Base-by-base conservation (phyloP, 108 stramenopile species). In the Aurantiochytrium sp. region DNA sequence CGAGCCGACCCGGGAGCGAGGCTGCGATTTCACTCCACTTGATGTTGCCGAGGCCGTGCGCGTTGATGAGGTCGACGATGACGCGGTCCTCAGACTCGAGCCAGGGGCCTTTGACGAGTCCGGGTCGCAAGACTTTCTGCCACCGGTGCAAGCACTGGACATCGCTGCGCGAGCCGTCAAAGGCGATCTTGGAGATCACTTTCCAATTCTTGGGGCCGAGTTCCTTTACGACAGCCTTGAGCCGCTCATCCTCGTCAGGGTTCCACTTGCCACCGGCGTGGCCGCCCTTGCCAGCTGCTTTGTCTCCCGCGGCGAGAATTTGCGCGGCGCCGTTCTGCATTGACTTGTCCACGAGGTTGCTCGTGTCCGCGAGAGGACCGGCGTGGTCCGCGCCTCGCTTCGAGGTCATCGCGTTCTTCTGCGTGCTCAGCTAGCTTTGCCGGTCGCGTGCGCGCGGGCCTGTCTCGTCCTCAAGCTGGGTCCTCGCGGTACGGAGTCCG, bases 121-220 rank as follows among this genome's bases (percentile, higher is more conserved):
- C 97, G 6, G 96, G 97, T 53, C 94, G 91, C 34, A 98, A 93
- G 36, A 96, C 95, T 85, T 95, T 98, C 55, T 95, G 96, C 96
- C 96, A 98, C 37, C 97, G 94, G 85, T 95, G 93, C 86, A 95
- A 94, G 93, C 96, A 97, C 92, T 97, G 97, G 50, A 93, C 90
- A 37, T 90, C 92, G 4, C 90, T 91, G 32, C 92, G 89, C 41
- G 69, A 31, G 37, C 86, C 86, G 17, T 65, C 39, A 24, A 87
- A 87, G 27, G 86, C 86, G 34, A 89, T 55, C 53, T 91, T 89
- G 3, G 92, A 89, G 55, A 93, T 90, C 69, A 87, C 89, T 87
- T 92, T 92, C 93, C 93, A 93, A 87, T 92, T 92, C 54, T 90
- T 87, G 3, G 93, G 90, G 15, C 93, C 93, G 41, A 91, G 90